Evolutionary conservation across 2,329 filamentous ascomycete species (phyloP).

Genomic region (Aureobasidium uvarum): DNA sequence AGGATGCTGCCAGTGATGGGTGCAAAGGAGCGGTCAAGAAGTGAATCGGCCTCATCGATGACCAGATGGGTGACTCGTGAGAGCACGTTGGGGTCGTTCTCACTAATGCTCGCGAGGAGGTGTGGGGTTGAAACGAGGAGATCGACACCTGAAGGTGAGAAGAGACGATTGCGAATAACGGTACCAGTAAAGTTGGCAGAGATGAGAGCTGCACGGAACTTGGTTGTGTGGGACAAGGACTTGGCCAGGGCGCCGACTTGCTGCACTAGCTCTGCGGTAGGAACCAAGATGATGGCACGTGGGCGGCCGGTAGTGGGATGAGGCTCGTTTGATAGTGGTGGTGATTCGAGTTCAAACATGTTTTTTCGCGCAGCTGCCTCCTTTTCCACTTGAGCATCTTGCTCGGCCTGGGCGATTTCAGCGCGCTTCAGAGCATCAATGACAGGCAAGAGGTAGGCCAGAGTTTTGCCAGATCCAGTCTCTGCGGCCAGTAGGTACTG

Average conservation of each 20-base stretch:
- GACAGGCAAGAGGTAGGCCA: conserved; percentile 84
- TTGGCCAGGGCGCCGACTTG: conserved; percentile 84
- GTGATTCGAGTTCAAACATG: conserved; percentile 60
- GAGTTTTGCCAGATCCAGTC: conserved; percentile 94
- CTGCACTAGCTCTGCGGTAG: conserved; percentile 84
- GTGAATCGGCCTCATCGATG: conserved; percentile 92
- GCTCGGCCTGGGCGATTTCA: conserved; percentile 53
- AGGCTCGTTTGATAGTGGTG: conserved; percentile 61
- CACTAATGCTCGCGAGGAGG: conserved; percentile 80
- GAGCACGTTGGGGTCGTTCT: conserved; percentile 86
- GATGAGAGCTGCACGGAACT: conserved; percentile 80
- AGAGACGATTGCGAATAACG: conserved; percentile 81
- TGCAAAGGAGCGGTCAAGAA: conserved; percentile 90
- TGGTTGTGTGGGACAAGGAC: conserved; percentile 75
- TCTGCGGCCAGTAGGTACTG: conserved; percentile 87
- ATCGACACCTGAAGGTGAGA: conserved; percentile 77
- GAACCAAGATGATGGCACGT: conserved; percentile 80
- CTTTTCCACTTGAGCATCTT: conserved; percentile 38
- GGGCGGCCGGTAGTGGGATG: conserved; percentile 76
- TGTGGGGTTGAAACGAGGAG: conserved; percentile 86
- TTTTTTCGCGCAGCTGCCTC: conserved; percentile 49
- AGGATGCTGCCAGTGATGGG: conserved; percentile 79
- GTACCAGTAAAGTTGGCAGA: conserved; percentile 73
- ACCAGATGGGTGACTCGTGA: conserved; percentile 87
- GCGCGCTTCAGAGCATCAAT: conserved; percentile 81